Conservation (phyloP, 2,329 filamentous ascomycete species). For the Aureobasidium sp. region DNA sequence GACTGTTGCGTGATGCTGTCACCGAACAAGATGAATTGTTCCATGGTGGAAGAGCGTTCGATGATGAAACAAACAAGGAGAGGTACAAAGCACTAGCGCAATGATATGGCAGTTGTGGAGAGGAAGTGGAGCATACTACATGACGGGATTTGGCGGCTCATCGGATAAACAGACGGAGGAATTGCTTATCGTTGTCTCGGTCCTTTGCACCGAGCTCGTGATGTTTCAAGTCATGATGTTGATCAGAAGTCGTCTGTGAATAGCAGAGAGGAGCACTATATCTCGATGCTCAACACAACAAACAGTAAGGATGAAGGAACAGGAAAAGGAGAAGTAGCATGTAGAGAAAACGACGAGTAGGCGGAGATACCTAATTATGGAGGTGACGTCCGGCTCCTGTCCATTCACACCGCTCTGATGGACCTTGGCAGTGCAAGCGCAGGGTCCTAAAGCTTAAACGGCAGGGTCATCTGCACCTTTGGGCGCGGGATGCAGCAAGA, state of each 20-base stretch:
- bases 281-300: too few relatives aligned
- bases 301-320: too few relatives aligned
- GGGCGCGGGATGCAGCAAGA: background rate
- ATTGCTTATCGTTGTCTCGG: background rate
- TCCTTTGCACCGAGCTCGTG: background rate
- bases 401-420: slow-evolving; percentile 5
- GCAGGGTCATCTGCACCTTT: slow-evolving; percentile 9
- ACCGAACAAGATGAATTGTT: slow-evolving; percentile 66
- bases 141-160: slow-evolving; percentile 1
- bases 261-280: background rate
- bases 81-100: background rate
- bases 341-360: background rate
- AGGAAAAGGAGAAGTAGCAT: background rate
- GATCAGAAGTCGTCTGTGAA: background rate
- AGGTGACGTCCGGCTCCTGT: background rate
- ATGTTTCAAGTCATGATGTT: background rate
- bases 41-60: slow-evolving; percentile 35
- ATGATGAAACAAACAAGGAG: background rate
- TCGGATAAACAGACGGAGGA: slow-evolving; percentile 10
- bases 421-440: background rate
- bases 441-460: slow-evolving; percentile 2
- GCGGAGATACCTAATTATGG: background rate
- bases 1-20: slow-evolving; percentile 78
- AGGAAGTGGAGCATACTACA: background rate
- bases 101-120: slow-evolving; percentile 8